Evolutionary conservation across 2,329 filamentous ascomycete species (phyloP).

Genomic region (Lachnellula occidentalis): DNA sequence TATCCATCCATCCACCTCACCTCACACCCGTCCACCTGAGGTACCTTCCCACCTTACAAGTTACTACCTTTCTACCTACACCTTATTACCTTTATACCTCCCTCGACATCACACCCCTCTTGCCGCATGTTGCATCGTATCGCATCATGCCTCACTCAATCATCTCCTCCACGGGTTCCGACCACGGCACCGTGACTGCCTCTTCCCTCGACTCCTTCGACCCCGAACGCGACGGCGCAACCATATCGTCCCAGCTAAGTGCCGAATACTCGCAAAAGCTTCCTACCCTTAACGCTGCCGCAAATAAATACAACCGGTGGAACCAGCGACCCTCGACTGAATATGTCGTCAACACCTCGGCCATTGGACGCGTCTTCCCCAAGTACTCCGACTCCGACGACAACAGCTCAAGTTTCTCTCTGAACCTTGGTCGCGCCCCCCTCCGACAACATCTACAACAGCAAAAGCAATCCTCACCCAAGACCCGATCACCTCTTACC

Average conservation of each 20-base stretch:
- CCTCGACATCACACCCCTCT: not conserved
- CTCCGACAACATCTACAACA: conserved; percentile 27
- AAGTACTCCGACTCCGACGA: conserved; percentile 41
- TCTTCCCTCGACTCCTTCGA: conserved; percentile 15
- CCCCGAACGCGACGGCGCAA: conserved; percentile 22
- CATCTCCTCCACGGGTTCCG: conserved; percentile 25
- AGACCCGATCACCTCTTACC: conserved; percentile 34
- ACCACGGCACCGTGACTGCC: conserved; percentile 28
- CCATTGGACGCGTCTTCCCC: conserved; percentile 40
- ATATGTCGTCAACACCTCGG: conserved; percentile 38
- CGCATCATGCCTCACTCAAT: conserved; percentile 15
- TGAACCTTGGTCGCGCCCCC: conserved; percentile 51
- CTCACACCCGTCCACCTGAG: not conserved
- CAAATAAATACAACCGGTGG: conserved; percentile 31
- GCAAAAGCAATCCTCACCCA: not conserved
- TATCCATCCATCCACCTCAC: no score
- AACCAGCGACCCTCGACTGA: conserved; percentile 29
- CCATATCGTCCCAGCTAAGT: conserved; percentile 20
- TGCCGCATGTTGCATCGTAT: conserved; percentile 4
- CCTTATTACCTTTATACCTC: not conserved
- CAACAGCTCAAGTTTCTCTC: conserved; percentile 37
- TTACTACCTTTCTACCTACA: no score
- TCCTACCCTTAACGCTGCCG: conserved; percentile 29
- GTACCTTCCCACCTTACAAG: no score
- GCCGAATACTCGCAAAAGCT: conserved; percentile 16